These are phyloP conservation scores for Trichoderma semiorbis DNA, from an alignment of 2,329 filamentous ascomycete genomes.

Conservation along the genomic window DNA sequence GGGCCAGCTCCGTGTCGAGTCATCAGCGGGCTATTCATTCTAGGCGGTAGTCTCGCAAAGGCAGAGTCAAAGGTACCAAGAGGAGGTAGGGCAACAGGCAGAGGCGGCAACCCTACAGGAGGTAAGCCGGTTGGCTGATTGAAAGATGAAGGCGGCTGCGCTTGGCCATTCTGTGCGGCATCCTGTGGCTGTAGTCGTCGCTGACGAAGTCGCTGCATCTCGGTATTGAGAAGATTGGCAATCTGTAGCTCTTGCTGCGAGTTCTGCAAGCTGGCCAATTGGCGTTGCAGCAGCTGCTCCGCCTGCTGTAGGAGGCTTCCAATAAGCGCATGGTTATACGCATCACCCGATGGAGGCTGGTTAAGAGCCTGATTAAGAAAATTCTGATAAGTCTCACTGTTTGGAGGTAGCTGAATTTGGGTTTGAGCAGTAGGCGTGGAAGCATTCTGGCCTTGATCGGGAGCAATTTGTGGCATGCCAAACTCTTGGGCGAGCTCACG, in stretches of 20 bases:
- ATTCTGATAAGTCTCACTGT: background rate
- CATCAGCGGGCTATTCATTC: conserved; percentile 40
- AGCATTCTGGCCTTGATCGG: conserved; percentile 24
- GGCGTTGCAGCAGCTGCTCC: conserved; percentile 65
- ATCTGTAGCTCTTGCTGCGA: conserved; percentile 65
- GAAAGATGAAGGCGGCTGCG: conserved; percentile 10
- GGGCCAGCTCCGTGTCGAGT: conserved; percentile 46
- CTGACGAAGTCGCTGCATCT: conserved; percentile 63
- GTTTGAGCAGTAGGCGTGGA: conserved; percentile 21
- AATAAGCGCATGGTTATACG: conserved; percentile 41
- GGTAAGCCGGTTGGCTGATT: conserved; percentile 13
- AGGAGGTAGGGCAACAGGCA: background rate
- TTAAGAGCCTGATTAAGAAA: conserved; percentile 19
- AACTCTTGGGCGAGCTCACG: conserved; percentile 65
- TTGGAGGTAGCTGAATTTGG: background rate
- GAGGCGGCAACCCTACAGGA: conserved; percentile 13
- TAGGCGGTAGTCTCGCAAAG: conserved; percentile 31
- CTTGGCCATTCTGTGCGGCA: conserved; percentile 23
- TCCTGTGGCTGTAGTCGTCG: conserved; percentile 40
- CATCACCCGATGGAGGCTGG: conserved; percentile 27
- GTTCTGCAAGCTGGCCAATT: conserved; percentile 59
- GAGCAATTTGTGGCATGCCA: conserved; percentile 39
- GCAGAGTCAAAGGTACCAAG: conserved; percentile 8
- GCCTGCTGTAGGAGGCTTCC: conserved; percentile 61
- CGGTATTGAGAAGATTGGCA: conserved; percentile 64